Evolutionary conservation across 2,329 filamentous ascomycete genomes (phyloP).

Genomic region (Fusarium concolor): DNA sequence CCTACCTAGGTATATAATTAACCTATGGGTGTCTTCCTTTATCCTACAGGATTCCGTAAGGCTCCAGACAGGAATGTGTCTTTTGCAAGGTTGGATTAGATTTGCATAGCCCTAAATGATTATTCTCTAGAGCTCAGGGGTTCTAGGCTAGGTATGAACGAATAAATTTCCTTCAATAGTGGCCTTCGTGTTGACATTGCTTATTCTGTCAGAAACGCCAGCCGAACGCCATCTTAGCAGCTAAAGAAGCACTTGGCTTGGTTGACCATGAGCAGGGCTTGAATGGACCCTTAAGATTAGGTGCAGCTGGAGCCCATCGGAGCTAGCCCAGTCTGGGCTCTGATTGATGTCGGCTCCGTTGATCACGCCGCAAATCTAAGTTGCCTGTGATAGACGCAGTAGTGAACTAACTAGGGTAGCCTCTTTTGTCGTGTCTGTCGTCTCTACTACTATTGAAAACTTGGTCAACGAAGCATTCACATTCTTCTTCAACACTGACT

Average conservation of each 20-base stretch:
- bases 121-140: neutral
- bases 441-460: neutral
- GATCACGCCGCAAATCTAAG: slow-evolving; percentile 2
- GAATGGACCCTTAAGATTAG: slow-evolving; percentile 34
- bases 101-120: neutral
- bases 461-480: too few species aligned
- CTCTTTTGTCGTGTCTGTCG: neutral
- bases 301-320: slow-evolving; percentile 5
- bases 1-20: too few species aligned
- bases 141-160: too few species aligned
- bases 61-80: neutral
- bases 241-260: neutral
- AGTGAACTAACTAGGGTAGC: neutral
- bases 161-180: neutral
- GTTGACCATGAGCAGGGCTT: slow-evolving; percentile 13
- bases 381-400: neutral
- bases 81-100: too few species aligned
- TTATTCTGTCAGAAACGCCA: slow-evolving; percentile 9
- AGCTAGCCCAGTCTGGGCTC: slow-evolving; percentile 19
- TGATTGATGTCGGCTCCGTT: slow-evolving; percentile 9
- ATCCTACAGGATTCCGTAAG: neutral
- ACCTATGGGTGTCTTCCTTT: too few species aligned
- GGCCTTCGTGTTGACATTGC: neutral
- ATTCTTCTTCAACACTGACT: neutral
- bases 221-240: neutral